Conservation (phyloP, 164 flowering plant species). For the Platanus orientalis region DNA sequence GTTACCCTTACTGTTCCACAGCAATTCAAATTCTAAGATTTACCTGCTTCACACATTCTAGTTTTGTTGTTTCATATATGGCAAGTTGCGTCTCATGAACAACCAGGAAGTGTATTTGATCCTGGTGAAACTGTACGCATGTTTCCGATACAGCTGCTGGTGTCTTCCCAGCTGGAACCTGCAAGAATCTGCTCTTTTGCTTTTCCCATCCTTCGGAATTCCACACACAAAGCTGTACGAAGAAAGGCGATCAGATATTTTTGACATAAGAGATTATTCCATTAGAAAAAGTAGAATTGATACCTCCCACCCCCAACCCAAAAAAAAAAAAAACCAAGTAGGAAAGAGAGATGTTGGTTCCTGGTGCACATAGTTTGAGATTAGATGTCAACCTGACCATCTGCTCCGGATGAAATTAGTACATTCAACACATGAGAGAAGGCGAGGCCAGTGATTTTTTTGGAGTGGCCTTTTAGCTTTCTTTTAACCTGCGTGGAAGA, state of each 20-base stretch:
- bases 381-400: conserved; percentile 57
- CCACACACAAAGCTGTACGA: conserved; percentile 79
- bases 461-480: conserved; percentile 81
- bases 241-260: too few relatives aligned
- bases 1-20: too few relatives aligned
- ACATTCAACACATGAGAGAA: conserved; percentile 70
- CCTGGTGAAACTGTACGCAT: conserved; percentile 90
- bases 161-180: conserved; percentile 61
- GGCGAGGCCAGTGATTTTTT: conserved; percentile 85
- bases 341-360: too few relatives aligned
- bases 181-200: conserved; percentile 63
- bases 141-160: conserved; percentile 56
- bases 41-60: conserved; percentile 93
- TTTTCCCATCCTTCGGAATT: conserved; percentile 82
- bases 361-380: not conserved
- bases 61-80: conserved; percentile 75
- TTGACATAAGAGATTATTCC: too few relatives aligned
- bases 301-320: too few relatives aligned
- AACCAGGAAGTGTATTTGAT: conserved; percentile 76
- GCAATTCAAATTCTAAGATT: not conserved
- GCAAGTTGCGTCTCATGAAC: conserved; percentile 96
- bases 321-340: too few relatives aligned
- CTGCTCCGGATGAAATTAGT: conserved; percentile 86
- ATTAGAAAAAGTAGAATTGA: too few relatives aligned
- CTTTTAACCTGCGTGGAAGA: conserved; percentile 55